A percentile compares a stretch with the other conserved stretches of the same genome.
These are phyloP conservation scores for Epichloe uncinata DNA, from an alignment of 2,329 filamentous ascomycete genomes.

Conservation along the genomic window DNA sequence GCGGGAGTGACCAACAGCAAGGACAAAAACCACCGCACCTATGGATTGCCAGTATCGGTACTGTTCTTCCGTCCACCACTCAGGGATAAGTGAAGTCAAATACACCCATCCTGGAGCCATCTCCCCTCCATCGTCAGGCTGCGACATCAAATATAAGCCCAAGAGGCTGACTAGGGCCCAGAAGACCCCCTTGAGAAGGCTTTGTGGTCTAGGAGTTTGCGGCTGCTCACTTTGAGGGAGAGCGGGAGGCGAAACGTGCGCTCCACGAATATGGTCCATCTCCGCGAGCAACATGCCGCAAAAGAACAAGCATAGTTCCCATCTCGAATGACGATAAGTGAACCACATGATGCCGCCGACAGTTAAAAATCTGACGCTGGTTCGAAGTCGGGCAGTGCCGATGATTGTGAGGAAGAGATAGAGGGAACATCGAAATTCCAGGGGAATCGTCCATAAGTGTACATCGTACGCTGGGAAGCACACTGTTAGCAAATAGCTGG, in stretches of 20 bases:
- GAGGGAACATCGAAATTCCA: constrained; percentile 47
- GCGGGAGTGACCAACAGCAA: constrained; percentile 32
- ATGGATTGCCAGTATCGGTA: constrained; percentile 45
- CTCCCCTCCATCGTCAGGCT: constrained; percentile 24
- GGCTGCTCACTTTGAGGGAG: constrained; percentile 14
- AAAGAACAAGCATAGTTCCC: constrained; percentile 43
- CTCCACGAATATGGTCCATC: constrained; percentile 34
- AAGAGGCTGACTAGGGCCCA: constrained; percentile 32
- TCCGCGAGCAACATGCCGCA: constrained; percentile 43
- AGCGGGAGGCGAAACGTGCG: constrained; percentile 22
- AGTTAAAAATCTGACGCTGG: constrained; percentile 27
- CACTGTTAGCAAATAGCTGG: constrained; percentile 9
- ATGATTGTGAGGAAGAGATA: constrained; percentile 41
- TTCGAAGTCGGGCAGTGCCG: constrained; percentile 33
- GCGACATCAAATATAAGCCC: constrained; percentile 37
- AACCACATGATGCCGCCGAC: constrained; percentile 29
- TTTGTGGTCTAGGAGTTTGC: not conserved
- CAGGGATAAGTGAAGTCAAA: constrained; percentile 33
- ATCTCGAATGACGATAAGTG: constrained; percentile 33
- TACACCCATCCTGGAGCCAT: constrained; percentile 40
- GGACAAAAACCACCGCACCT: constrained; percentile 39
- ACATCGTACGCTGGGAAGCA: constrained; percentile 32
- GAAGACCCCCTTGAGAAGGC: constrained; percentile 13
- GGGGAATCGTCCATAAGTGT: constrained; percentile 48
- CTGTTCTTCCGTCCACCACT: constrained; percentile 32